Conservation (phyloP, 192 early-diverging fungal genomes). For the Coemansia sp. region DNA sequence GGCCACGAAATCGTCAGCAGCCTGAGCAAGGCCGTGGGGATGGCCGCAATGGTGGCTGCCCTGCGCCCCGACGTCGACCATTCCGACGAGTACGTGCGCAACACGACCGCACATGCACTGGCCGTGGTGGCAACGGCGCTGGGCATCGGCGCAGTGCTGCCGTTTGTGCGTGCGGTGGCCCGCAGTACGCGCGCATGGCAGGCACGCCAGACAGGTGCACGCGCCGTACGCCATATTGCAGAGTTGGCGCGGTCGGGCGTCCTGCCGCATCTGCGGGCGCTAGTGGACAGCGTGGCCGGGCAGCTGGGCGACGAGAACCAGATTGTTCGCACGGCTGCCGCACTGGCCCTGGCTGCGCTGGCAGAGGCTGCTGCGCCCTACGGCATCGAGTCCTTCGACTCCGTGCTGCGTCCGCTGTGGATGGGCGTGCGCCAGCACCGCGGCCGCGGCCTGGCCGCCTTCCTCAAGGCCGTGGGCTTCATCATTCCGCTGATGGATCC, state of each 20-base stretch:
- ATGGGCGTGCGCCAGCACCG: slow-evolving; percentile 91
- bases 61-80: slow-evolving; percentile 99
- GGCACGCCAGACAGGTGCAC: slow-evolving; percentile 96
- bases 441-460: slow-evolving; percentile 93
- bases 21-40: slow-evolving; percentile 93
- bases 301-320: slow-evolving; percentile 96
- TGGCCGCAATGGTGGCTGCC: slow-evolving; percentile 96
- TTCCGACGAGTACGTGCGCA: slow-evolving; percentile 95
- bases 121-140: slow-evolving; percentile 95
- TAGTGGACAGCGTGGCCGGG: slow-evolving; percentile 89
- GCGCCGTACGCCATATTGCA: slow-evolving; percentile 96
- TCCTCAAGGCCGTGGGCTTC: slow-evolving; percentile 98
- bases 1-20: slow-evolving; percentile 98
- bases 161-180: slow-evolving; percentile 96
- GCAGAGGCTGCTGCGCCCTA: slow-evolving; percentile 98
- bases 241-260: slow-evolving; percentile 92
- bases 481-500: slow-evolving; percentile 97
- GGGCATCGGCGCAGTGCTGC: slow-evolving; percentile 89
- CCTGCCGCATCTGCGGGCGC: slow-evolving; percentile 85
- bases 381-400: slow-evolving; percentile 97
- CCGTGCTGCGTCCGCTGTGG: slow-evolving; percentile 87
- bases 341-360: slow-evolving; percentile 89
- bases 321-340: slow-evolving; percentile 93
- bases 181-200: slow-evolving; percentile 96
- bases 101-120: slow-evolving; percentile 96